Base-by-base conservation (phyloP, 345 rosid species). In the Excoecaria cochinchinensis region DNA sequence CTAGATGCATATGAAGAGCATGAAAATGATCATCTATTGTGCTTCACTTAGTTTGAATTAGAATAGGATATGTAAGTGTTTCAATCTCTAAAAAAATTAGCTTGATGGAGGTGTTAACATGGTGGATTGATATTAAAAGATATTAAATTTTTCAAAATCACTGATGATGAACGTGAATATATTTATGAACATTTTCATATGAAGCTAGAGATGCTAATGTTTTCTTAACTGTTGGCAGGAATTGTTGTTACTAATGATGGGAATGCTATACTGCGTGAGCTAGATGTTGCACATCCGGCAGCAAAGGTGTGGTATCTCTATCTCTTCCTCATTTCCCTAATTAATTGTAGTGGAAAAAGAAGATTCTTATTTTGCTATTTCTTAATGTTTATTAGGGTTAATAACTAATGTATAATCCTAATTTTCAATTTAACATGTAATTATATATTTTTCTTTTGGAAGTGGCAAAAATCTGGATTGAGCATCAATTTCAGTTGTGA, bases 221-320 rank as follows among this genome's bases (percentile, higher is more conserved):
- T 38, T 44, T 65, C 22, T 19, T 22, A 22, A 1, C 9, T 65
- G 62, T 17, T 72, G 52, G 72, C 89, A 94, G 97, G 97, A 59
- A 95, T 95, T 77, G 94, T 90, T 44, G 97, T 95, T 63, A 95
- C 97, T 25, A 95, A 95, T 85, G 97, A 95, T 77, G 99, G 99
- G 67, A 92, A 95, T 84, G 95, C 99, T 60, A 92, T 92, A 75
- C 86, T 95, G 31, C 97, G 97, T 77, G 99, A 95, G 82, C 39
- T 92, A 62, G 97, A 95, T 85, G 68, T 95, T 83, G 97, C 97
- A 21, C 97, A 95, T 36, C 97, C 97, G 60, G 97, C 97, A n/a
- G 97, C 97, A 68, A 95, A 95, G 98, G 97, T 46, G 44, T 25
- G 14, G 0, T 24, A 47, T 63, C 11, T 63, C n/a, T 56, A 8